Percentiles rank a stretch among this genome's conserved stretches.
Conservation (phyloP, 1,284 basidiomycete species). For the Cutaneotrichosporon daszewskae region DNA sequence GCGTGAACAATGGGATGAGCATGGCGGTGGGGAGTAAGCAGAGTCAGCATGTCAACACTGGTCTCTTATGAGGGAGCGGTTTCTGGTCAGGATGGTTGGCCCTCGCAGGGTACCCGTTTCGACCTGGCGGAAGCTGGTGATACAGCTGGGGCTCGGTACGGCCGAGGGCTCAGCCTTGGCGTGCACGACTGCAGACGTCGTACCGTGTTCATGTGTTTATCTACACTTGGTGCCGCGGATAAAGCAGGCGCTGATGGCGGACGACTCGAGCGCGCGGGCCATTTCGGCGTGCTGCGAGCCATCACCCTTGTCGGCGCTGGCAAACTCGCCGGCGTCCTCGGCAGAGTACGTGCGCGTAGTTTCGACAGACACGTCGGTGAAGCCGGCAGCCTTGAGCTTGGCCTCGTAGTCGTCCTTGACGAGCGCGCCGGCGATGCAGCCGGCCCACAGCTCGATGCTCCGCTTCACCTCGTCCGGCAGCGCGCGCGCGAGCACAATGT, state of each 20-base stretch:
- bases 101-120: too few relatives aligned
- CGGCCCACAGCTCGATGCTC: conserved; percentile 19
- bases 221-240: conserved; percentile 14
- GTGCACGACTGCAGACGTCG: too few relatives aligned
- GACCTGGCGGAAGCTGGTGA: too few relatives aligned
- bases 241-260: conserved; percentile 6
- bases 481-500: conserved; percentile 20
- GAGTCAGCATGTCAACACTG: too few relatives aligned
- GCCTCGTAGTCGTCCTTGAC: conserved; percentile 11
- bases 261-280: conserved; percentile 11
- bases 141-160: too few relatives aligned
- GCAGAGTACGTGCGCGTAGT: conserved; percentile 14
- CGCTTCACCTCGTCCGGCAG: conserved; percentile 4
- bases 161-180: too few relatives aligned
- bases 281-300: conserved; percentile 7
- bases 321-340: conserved; percentile 16
- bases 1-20: too few relatives aligned
- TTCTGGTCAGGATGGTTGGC: too few relatives aligned
- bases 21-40: too few relatives aligned
- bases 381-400: conserved; percentile 13
- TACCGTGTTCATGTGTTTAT: too few relatives aligned
- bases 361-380: conserved; percentile 10
- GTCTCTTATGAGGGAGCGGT: too few relatives aligned
- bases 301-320: conserved; percentile 1
- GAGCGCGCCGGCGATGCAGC: conserved; percentile 18